A percentile compares a stretch with the other conserved stretches of the same genome.
Evolutionary conservation across 257 asterid genomes (phyloP).

Genomic region (Nicotiana sylvestris): DNA sequence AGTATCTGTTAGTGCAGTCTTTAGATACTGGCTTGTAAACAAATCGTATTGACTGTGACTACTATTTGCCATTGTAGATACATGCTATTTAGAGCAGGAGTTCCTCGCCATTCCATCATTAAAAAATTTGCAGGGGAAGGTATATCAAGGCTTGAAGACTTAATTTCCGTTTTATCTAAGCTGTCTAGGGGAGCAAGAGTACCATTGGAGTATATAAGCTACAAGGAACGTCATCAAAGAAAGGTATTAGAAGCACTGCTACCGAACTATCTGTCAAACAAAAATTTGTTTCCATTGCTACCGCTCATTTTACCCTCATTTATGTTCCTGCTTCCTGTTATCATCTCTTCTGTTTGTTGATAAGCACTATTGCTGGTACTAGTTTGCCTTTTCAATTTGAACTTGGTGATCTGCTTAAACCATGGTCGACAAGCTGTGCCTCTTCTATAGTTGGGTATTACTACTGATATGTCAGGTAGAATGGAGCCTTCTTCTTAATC

Average conservation of each 20-base stretch:
- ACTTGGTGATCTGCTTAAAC: not conserved
- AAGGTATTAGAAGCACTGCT: constrained; percentile 50
- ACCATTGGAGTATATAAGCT: constrained; percentile 82
- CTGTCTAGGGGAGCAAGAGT: constrained; percentile 93
- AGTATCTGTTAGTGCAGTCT: not conserved
- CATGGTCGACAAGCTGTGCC: not conserved
- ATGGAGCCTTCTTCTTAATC: not conserved
- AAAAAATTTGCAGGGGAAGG: constrained; percentile 95
- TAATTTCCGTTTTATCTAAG: constrained; percentile 71
- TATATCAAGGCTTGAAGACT: constrained; percentile 77
- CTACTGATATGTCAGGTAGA: not conserved
- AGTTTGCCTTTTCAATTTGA: not conserved
- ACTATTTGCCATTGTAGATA: constrained; percentile 43
- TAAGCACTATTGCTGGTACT: not conserved
- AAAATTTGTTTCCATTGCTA: not conserved
- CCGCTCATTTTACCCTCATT: not conserved
- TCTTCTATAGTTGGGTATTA: not conserved
- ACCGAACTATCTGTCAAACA: not conserved
- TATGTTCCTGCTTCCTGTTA: not conserved
- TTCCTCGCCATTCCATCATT: constrained; percentile 90
- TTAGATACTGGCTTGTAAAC: not conserved
- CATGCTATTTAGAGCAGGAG: constrained; percentile 96
- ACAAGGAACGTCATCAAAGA: constrained; percentile 88
- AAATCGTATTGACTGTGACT: constrained; percentile 4
- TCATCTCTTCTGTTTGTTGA: not conserved